A percentile compares a stretch with the other conserved stretches of the same genome.
These are phyloP conservation scores for Zelopaecilomyces penicillatus DNA, from an alignment of 2,329 filamentous ascomycete species.

Conservation along the genomic window DNA sequence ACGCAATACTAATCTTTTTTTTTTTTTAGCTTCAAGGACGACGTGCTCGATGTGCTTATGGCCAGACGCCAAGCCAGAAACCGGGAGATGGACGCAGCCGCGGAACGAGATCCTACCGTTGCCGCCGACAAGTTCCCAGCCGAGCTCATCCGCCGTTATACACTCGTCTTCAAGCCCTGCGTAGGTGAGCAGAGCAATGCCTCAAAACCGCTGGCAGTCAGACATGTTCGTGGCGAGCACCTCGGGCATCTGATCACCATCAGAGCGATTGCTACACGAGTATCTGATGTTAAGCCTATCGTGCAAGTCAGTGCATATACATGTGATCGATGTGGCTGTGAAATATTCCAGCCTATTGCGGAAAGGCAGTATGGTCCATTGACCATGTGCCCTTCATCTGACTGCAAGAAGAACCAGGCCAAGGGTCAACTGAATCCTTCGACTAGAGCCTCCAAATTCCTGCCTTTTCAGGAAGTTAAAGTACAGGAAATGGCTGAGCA, in stretches of 20 bases:
- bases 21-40: constrained; percentile 76
- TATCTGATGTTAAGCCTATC: constrained; percentile 94
- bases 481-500: constrained; percentile 99
- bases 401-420: constrained; percentile 82
- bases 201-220: constrained; percentile 69
- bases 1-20: neutral
- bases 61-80: constrained; percentile 83
- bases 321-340: constrained; percentile 90
- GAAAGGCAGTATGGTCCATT: constrained; percentile 87
- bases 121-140: constrained; percentile 78
- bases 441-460: constrained; percentile 91
- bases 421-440: constrained; percentile 92
- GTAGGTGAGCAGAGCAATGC: constrained; percentile 60
- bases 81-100: constrained; percentile 60
- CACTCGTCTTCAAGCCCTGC: constrained; percentile 88
- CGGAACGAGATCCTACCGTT: constrained; percentile 57
- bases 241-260: constrained; percentile 90
- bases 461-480: constrained; percentile 97
- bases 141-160: constrained; percentile 87
- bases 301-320: constrained; percentile 98
- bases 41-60: constrained; percentile 95
- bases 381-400: constrained; percentile 77
- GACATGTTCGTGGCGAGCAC: constrained; percentile 87
- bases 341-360: constrained; percentile 93
- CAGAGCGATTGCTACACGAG: constrained; percentile 85